A percentile compares a stretch with the other conserved stretches of the same genome.
Conservation (phyloP, 495 filamentous ascomycete genomes). For the Tuber indicum region DNA sequence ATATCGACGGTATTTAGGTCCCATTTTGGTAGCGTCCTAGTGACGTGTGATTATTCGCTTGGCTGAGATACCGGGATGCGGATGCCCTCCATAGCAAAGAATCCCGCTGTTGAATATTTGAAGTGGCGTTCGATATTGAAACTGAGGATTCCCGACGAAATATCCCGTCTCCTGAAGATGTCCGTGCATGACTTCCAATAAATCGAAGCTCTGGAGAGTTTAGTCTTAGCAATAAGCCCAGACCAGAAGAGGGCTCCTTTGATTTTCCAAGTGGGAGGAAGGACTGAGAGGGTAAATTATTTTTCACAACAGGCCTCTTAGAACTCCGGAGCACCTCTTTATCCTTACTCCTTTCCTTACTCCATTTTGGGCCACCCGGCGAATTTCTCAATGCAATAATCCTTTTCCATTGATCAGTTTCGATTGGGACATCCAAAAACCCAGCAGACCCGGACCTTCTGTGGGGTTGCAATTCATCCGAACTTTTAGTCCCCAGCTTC, state of each 20-base stretch:
- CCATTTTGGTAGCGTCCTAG: constrained; percentile 41
- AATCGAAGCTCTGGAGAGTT: background rate
- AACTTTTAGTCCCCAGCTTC: background rate
- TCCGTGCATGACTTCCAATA: background rate
- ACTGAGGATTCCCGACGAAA: constrained; percentile 31
- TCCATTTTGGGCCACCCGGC: background rate
- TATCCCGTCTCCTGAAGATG: constrained; percentile 14
- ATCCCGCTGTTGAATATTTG: constrained; percentile 17
- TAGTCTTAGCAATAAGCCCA: background rate
- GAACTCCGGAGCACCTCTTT: constrained; percentile 11
- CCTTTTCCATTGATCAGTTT: constrained; percentile 24
- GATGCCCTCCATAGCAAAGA: constrained; percentile 16
- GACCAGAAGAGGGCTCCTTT: background rate
- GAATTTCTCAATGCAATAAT: background rate
- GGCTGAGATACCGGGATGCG: constrained; percentile 8
- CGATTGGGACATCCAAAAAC: background rate
- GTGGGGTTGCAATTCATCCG: background rate
- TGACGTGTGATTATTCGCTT: constrained; percentile 18
- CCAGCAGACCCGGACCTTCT: background rate
- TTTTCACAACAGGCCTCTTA: constrained; percentile 5
- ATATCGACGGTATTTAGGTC: constrained; percentile 57
- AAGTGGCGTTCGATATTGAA: constrained; percentile 17
- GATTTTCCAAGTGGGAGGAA: constrained; percentile 3
- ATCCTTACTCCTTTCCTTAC: background rate
- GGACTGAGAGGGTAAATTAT: constrained; percentile 5